A percentile compares a stretch with the other conserved stretches of the same genome.
These are phyloP conservation scores for Annona cherimola DNA, from an alignment of 164 flowering plant species.

Conservation along the genomic window DNA sequence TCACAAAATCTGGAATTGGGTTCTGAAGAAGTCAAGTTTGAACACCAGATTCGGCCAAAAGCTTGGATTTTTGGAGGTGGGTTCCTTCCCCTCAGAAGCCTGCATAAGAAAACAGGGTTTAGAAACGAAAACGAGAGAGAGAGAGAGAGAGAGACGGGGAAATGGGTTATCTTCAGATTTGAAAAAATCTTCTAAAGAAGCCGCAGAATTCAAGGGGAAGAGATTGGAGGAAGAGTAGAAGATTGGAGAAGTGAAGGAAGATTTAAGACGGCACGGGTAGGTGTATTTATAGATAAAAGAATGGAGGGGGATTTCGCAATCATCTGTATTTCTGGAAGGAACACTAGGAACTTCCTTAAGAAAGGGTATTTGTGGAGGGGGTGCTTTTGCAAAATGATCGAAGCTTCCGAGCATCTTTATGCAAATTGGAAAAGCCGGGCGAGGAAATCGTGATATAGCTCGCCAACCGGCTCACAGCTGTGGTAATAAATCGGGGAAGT, in stretches of 20 bases:
- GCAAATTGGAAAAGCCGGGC: background rate
- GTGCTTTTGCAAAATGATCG: too few relatives aligned
- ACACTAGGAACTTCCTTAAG: background rate
- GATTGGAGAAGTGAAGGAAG: background rate
- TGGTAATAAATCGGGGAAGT: background rate
- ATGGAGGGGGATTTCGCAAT: background rate
- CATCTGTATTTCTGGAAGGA: background rate
- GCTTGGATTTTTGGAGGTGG: background rate
- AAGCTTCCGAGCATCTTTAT: too few relatives aligned
- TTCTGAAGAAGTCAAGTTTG: background rate
- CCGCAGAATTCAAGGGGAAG: background rate
- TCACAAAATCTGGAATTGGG: background rate
- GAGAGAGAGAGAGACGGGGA: background rate
- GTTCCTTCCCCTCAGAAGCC: background rate
- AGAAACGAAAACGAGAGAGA: background rate
- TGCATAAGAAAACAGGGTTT: background rate
- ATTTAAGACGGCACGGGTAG: background rate
- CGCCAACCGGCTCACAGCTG: slow-evolving; percentile 1
- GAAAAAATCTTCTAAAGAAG: background rate
- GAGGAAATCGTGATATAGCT: background rate
- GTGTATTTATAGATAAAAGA: background rate
- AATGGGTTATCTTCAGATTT: too few relatives aligned
- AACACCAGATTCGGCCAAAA: background rate
- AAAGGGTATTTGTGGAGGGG: background rate
- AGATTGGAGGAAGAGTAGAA: background rate